Evolutionary conservation across 2,329 filamentous ascomycete species (phyloP).

Genomic region (Fusarium bactridioides): DNA sequence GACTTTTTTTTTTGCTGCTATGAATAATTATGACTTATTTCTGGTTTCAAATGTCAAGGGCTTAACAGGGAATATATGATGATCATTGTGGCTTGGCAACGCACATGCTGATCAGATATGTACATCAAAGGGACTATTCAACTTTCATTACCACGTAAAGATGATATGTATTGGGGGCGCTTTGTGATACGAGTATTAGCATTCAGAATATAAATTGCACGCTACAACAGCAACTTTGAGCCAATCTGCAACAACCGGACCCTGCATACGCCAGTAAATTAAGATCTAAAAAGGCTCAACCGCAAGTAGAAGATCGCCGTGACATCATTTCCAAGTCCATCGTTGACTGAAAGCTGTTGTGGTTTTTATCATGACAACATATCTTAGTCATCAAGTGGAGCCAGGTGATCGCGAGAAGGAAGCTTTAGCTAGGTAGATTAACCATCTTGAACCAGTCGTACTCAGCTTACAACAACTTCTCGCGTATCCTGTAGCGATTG

Average conservation of each 20-base stretch:
- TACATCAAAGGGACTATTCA: conserved; percentile 5
- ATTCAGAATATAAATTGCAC: neutral
- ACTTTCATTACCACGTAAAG: neutral
- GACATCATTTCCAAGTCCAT: neutral
- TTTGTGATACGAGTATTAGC: neutral
- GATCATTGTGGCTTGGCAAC: neutral
- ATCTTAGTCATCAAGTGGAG: conserved; percentile 31
- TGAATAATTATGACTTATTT: conserved; percentile 33
- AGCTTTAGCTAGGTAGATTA: conserved; percentile 5
- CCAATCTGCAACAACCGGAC: neutral
- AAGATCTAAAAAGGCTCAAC: neutral
- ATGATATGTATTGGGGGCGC: neutral
- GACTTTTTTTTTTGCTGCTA: conserved; percentile 12
- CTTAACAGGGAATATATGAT: neutral
- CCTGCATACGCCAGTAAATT: neutral
- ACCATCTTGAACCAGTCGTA: neutral
- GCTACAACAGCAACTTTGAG: neutral
- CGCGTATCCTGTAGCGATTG: neutral
- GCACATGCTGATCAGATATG: neutral
- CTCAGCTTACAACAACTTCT: conserved; percentile 2
- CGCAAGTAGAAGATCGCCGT: neutral
- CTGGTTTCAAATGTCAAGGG: conserved; percentile 4
- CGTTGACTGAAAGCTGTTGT: neutral
- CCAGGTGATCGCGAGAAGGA: conserved; percentile 13
- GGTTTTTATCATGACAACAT: neutral